Base-by-base conservation (phyloP, 2,329 filamentous ascomycete genomes). In the Fusarium armeniacum region DNA sequence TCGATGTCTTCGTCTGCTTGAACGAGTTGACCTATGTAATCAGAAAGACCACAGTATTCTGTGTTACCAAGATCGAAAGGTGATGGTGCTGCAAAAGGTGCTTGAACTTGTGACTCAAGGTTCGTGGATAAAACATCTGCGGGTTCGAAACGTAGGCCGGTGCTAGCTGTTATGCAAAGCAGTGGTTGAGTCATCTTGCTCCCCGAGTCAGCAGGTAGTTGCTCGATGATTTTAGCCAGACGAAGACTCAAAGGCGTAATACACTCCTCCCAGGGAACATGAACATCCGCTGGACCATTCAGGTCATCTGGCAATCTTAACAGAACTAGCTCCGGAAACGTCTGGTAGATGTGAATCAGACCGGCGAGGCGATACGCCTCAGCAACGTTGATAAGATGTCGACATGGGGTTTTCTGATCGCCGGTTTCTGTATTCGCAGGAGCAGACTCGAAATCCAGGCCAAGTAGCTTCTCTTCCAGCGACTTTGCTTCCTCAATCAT, bases 341-440 rank as follows among this genome's bases (percentile, higher is more conserved):
- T 81, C 47, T 81, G 76, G 65, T 82, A 82, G 2, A 82, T 76
- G 36, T 82, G 80, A 4, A 82, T 68, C 18, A 82, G 60, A 0
- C 80, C 77, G 0, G 77, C 75, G 0, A 82, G 69, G 2, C 78
- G 76, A 40, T 81, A 81, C 0, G 79, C 80, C 45, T 82, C 80
- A 3, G 79, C 79, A 1, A 79, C 78, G 2, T 74, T 65, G 16
- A 75, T 73, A 2, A 82, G 75, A 53, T 82, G 78, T 0, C 69
- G 59, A 1, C 69, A 68, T 1, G 76, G 77, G 3, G 72, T 70
- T 33, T 63, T 62, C 24, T 71, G 54, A 40, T 80, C 77, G 5
- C 76, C 77, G 0, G 75, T 79, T 8, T 77, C 77, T 6, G 71
- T 68, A 3, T 65, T 56, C 0, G 64, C 24, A 12, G 62, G 57